Evolutionary conservation across 352 stramenopile species (phyloP).

Genomic region (Hyaloperonospora arabidopsidis): DNA sequence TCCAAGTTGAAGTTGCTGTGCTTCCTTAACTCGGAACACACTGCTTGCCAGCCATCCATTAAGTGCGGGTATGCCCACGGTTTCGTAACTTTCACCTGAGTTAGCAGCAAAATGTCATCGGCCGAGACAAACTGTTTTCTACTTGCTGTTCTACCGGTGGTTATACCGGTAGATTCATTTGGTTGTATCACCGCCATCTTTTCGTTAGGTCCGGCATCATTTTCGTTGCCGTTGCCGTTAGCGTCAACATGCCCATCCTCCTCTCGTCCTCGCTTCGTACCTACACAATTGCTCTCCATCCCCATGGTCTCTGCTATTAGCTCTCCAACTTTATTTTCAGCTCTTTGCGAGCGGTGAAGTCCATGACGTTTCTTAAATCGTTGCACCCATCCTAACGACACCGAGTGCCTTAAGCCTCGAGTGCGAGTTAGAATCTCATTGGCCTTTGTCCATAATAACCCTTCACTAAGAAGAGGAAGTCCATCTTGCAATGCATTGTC

Average conservation of each 20-base stretch:
- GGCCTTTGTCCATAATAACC: conserved; percentile 26
- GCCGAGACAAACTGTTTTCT: conserved; percentile 34
- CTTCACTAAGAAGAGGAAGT: conserved; percentile 17
- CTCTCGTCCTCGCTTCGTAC: conserved; percentile 3
- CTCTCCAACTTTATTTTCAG: conserved; percentile 2
- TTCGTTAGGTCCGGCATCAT: no score
- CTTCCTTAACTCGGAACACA: conserved; percentile 15
- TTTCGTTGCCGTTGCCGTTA: background rate
- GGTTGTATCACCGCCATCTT: no score
- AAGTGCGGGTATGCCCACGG: conserved; percentile 24
- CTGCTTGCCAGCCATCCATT: conserved; percentile 34
- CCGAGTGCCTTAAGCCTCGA: conserved; percentile 12
- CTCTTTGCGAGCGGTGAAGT: conserved; percentile 25
- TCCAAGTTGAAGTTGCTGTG: conserved; percentile 20
- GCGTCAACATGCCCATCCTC: background rate
- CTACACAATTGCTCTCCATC: background rate
- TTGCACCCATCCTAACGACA: conserved; percentile 33
- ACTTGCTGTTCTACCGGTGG: no score
- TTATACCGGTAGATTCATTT: no score
- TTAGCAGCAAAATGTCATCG: conserved; percentile 29
- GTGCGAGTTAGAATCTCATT: conserved; percentile 29
- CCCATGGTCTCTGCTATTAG: background rate
- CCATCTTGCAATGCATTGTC: conserved; percentile 7
- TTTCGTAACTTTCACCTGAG: conserved; percentile 24
- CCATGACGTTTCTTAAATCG: conserved; percentile 34